Evolutionary conservation across 2,329 filamentous ascomycete species (phyloP), one percentile per base, ranked within the genome.

Genomic region (Fusarium beomiforme): DNA sequence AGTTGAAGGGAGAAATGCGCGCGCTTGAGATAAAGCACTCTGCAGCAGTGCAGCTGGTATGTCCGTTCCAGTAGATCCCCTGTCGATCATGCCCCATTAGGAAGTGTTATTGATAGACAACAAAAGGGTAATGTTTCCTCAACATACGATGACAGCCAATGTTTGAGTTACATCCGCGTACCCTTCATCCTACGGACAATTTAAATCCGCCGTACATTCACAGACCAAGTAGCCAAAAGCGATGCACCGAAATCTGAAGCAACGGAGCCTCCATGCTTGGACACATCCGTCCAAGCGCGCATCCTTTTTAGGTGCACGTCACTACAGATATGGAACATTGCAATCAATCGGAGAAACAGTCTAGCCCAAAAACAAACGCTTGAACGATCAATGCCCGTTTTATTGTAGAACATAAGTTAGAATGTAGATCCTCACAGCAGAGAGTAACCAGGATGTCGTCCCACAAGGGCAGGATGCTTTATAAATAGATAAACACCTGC

Each of bases 71-170:
- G 55, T 16, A 58, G 36, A 49, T 44, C 69, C 67, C 65, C 65
- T 75, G 72, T 43, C 68, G 70, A 75, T 74, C 72, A 60, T 37
- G 37, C 53, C 67, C 17, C 37, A 41, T 58, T 36, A 23, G 70
- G 49, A 49, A 51, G 39, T 19, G 19, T 31, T 50, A 16, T 44
- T 57, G 24, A n/a, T 17, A 9, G n/a, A 16, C 34, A 23, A 10
- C n/a, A 29, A 53, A 60, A 49, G 67, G 65, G 34, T 36, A 41
- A 14, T 36, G 41, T 44, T 70, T 43, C 61, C 59, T 56, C 39
- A 23, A 29, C 41, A 26, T 34, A 37, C 19, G 4, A 67, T 23
- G 8, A 37, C 34, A n/a, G 19, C 42, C 53, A 41, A 64, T 53
- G 36, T 37, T 46, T 21, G 29, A 46, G 57, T 68, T 59, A 42